A percentile compares a stretch with the other conserved stretches of the same genome.
Evolutionary conservation across 139 green algal genomes (phyloP).

Genomic region (Yamagishiella unicocca): DNA sequence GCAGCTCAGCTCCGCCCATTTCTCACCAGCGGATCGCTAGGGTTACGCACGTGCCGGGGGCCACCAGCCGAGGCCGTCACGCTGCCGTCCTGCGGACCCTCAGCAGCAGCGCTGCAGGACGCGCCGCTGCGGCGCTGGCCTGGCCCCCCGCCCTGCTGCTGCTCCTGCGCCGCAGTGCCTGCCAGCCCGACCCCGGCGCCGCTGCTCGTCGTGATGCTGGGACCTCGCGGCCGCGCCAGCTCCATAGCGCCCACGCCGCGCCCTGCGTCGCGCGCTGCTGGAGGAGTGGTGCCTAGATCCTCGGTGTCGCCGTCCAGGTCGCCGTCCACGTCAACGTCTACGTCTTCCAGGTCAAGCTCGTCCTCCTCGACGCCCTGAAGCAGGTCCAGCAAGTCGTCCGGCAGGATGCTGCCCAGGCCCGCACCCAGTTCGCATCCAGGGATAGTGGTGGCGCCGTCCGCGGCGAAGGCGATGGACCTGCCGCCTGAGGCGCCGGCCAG

Average conservation of each 20-base stretch:
- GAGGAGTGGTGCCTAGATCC: not conserved
- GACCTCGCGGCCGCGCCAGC: not conserved
- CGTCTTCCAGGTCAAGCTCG: not conserved
- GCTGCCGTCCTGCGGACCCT: not conserved
- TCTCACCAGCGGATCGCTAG: not conserved
- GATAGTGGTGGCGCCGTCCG: not conserved
- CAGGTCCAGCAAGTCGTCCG: constrained; percentile 10
- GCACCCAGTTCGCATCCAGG: not conserved
- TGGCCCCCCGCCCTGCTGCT: not conserved
- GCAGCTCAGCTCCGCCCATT: not conserved
- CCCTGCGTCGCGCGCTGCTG: not conserved
- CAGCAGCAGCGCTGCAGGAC: not conserved
- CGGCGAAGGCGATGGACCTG: too few species aligned
- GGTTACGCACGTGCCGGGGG: not conserved
- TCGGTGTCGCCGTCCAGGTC: not conserved
- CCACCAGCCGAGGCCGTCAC: not conserved
- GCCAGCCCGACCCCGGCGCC: not conserved
- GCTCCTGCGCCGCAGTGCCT: not conserved
- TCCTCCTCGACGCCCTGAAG: constrained; percentile 4
- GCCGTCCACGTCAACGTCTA: not conserved
- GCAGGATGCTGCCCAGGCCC: not conserved
- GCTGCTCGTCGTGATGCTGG: not conserved
- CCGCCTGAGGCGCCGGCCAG: not conserved
- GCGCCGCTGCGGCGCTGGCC: not conserved
- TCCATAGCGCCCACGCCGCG: not conserved